Percentiles rank a stretch among this genome's conserved stretches.
Evolutionary conservation across 768 basidiomycete genomes (phyloP).

Genomic region (Hericium rajendrae): DNA sequence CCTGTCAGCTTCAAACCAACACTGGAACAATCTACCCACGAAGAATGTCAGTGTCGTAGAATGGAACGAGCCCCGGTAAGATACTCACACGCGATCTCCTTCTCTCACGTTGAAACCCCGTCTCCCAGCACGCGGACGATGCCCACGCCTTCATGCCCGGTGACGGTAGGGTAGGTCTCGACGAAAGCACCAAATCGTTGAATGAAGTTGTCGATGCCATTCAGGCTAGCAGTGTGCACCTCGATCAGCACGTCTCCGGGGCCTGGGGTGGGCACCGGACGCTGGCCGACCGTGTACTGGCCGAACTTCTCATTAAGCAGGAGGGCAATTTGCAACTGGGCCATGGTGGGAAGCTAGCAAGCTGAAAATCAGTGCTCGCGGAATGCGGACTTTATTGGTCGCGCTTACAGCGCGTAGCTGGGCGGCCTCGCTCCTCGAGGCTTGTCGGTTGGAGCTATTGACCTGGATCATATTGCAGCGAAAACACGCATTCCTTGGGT

Average conservation of each 20-base stretch:
- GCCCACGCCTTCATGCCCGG: slow-evolving; percentile 8
- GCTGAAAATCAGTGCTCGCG: no score
- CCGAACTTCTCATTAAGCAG: neutral
- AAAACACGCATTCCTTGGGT: neutral
- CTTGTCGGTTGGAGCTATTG: no score
- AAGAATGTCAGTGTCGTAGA: neutral
- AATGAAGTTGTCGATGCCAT: slow-evolving; percentile 1
- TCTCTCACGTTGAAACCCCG: neutral
- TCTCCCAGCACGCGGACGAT: slow-evolving; percentile 1
- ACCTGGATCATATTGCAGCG: no score
- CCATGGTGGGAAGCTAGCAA: neutral
- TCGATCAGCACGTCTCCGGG: slow-evolving; percentile 11
- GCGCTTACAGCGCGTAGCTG: no score
- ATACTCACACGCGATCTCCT: neutral
- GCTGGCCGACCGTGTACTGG: neutral
- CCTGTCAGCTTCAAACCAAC: slow-evolving; percentile 1
- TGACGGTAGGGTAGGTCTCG: slow-evolving; percentile 10
- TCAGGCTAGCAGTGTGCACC: slow-evolving; percentile 1
- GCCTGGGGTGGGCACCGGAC: slow-evolving; percentile 7
- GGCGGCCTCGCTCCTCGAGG: no score
- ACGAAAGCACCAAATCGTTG: slow-evolving; percentile 3
- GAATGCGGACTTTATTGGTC: no score
- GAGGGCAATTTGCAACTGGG: neutral
- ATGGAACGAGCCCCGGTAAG: neutral
- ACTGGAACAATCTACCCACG: slow-evolving; percentile 1